Evolutionary conservation across 2,329 filamentous ascomycete genomes (phyloP).

Genomic region (Juglanconis sp.): DNA sequence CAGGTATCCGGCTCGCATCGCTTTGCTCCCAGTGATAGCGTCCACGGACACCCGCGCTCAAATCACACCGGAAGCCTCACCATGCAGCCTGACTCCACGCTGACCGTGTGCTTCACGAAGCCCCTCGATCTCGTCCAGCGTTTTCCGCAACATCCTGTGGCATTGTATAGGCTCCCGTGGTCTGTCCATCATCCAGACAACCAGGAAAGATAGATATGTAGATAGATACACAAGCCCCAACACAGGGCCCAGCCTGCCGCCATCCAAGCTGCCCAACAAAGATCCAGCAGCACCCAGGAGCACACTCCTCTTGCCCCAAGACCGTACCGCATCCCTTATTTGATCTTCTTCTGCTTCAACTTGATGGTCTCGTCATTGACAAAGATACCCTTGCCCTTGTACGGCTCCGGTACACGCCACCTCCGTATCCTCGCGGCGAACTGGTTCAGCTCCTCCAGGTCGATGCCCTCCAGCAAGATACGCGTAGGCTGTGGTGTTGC

Average conservation of each 20-base stretch:
- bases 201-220: slow-evolving; percentile 1
- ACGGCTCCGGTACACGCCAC: slow-evolving; percentile 92
- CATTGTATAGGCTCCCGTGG: slow-evolving; percentile 3
- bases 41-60: slow-evolving; percentile 1
- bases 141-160: not conserved
- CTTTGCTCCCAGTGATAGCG: not conserved
- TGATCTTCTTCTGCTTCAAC: slow-evolving; percentile 97
- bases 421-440: slow-evolving; percentile 85
- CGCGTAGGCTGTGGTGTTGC: slow-evolving; percentile 87
- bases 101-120: not conserved
- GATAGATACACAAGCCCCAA: slow-evolving; percentile 16
- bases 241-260: not conserved
- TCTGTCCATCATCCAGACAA: not conserved
- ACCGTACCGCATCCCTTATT: slow-evolving; percentile 47
- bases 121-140: not conserved
- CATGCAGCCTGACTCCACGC: not conserved
- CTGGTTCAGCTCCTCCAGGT: slow-evolving; percentile 83
- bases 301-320: not conserved
- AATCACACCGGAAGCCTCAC: not conserved
- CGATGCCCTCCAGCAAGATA: slow-evolving; percentile 81
- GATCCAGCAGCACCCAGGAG: not conserved
- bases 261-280: not conserved
- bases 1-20: not conserved
- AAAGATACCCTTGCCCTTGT: slow-evolving; percentile 99
- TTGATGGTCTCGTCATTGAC: slow-evolving; percentile 97